phyloP scores from a whole-genome alignment of 257 asterid genomes.

The Leonotis leonurus region DNA sequence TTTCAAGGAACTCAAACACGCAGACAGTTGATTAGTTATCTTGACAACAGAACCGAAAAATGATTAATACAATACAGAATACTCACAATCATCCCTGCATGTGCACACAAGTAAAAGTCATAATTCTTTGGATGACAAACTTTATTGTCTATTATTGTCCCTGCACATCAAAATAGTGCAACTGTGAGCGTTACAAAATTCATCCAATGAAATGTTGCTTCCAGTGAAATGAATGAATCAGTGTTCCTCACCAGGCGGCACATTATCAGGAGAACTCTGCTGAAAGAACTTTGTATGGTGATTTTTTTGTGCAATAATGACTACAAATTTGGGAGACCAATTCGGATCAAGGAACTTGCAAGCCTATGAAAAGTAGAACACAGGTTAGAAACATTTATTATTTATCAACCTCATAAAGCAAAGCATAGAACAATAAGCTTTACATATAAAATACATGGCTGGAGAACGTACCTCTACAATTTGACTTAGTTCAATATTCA shows the following conservation, averaged over 20 bases:
- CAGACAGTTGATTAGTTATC: too few relatives aligned
- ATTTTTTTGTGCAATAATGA: conserved; percentile 73
- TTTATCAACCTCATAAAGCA: not conserved
- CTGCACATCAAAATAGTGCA: conserved; percentile 28
- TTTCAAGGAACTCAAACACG: not conserved
- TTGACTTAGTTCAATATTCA: conserved; percentile 70
- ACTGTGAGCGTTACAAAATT: not conserved
- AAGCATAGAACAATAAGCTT: not conserved
- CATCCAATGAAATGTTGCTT: not conserved
- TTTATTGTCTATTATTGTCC: conserved; percentile 64
- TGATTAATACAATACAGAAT: not conserved
- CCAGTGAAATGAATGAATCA: not conserved
- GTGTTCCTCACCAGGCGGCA: conserved; percentile 53
- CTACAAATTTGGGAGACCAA: conserved; percentile 70
- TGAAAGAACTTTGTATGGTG: conserved; percentile 82
- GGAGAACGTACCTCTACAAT: conserved; percentile 61
- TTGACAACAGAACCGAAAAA: too few relatives aligned
- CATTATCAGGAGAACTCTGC: conserved; percentile 62
- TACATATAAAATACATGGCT: not conserved
- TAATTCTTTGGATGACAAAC: conserved; percentile 70
- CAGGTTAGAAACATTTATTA: not conserved
- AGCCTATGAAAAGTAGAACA: conserved; percentile 33
- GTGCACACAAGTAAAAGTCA: conserved; percentile 76
- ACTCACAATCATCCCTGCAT: conserved; percentile 74
- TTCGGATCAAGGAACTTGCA: conserved; percentile 66